phyloP scores from a whole-genome alignment of 177 flowering plant species.

The Vitis hybrid region DNA sequence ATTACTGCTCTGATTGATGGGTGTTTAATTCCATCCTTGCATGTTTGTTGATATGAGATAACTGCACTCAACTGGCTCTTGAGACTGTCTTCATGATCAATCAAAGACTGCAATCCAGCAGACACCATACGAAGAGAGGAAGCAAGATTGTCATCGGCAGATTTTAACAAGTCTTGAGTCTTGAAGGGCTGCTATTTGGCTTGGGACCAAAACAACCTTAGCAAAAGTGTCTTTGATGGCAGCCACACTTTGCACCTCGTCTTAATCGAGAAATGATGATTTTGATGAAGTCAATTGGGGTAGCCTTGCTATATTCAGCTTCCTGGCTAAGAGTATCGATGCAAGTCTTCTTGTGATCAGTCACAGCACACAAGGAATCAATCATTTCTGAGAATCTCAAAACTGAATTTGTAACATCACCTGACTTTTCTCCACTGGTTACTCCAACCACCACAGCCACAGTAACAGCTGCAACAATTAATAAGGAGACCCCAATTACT shows the following conservation, averaged over 20 bases:
- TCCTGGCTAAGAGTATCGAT: slow-evolving; percentile 10
- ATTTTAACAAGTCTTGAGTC: too few relatives aligned
- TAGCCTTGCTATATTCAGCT: neutral
- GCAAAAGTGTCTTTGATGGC: too few relatives aligned
- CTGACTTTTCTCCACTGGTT: neutral
- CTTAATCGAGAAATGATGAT: too few relatives aligned
- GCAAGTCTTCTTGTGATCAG: slow-evolving; percentile 33
- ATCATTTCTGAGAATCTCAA: neutral
- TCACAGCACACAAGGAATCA: slow-evolving; percentile 27
- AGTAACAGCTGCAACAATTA: slow-evolving; percentile 27
- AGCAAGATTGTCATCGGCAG: too few relatives aligned
- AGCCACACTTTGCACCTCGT: too few relatives aligned
- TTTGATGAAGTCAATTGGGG: too few relatives aligned
- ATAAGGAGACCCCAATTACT: slow-evolving; percentile 12
- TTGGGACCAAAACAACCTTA: too few relatives aligned
- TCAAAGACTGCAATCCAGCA: too few relatives aligned
- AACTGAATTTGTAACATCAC: too few relatives aligned
- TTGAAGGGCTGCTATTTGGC: neutral
- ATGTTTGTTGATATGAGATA: slow-evolving; percentile 33
- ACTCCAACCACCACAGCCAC: slow-evolving; percentile 19
- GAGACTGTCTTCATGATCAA: neutral
- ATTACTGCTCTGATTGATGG: neutral
- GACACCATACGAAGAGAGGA: too few relatives aligned
- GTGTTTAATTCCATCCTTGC: slow-evolving; percentile 18
- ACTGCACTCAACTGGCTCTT: slow-evolving; percentile 36